Evolutionary conservation across 768 basidiomycete genomes (phyloP).

Genomic region (Lactarius evosmus): DNA sequence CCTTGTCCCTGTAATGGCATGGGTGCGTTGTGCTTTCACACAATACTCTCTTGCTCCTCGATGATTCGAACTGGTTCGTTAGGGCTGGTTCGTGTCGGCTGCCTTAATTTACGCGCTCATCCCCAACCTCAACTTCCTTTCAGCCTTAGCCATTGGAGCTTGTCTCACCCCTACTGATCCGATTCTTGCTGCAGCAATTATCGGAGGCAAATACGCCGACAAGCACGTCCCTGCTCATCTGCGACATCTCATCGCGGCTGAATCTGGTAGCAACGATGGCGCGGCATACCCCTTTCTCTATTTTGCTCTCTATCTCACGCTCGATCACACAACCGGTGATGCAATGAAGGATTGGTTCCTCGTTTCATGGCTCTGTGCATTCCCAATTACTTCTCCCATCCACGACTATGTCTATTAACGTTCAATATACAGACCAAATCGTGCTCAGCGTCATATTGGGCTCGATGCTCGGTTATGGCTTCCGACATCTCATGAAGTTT

Average conservation of each 20-base stretch:
- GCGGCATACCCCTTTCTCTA: constrained; percentile 95
- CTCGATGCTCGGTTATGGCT: constrained; percentile 65
- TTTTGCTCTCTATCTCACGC: constrained; percentile 81
- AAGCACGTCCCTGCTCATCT: constrained; percentile 92
- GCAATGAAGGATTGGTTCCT: constrained; percentile 90
- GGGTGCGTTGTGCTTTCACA: constrained; percentile 49
- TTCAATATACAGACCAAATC: constrained; percentile 62
- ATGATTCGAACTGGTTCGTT: constrained; percentile 12
- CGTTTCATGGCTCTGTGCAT: constrained; percentile 78
- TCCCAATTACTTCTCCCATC: neutral
- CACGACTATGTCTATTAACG: constrained; percentile 15
- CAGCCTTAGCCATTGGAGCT: constrained; percentile 85
- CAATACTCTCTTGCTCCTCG: neutral
- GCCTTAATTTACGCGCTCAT: constrained; percentile 89
- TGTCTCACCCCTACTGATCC: constrained; percentile 95
- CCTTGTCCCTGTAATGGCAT: constrained; percentile 78
- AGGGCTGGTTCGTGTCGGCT: constrained; percentile 95
- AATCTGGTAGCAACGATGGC: constrained; percentile 94
- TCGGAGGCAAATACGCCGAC: constrained; percentile 96
- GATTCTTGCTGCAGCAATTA: constrained; percentile 86
- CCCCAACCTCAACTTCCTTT: constrained; percentile 85
- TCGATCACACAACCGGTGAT: constrained; percentile 55
- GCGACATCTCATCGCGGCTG: constrained; percentile 60
- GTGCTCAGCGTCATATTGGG: constrained; percentile 73
- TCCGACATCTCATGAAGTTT: constrained; percentile 91